A percentile compares a stretch with the other conserved stretches of the same genome.
Evolutionary conservation across 805 yeast genomes (phyloP).

Genomic region (Candida golubevii): DNA sequence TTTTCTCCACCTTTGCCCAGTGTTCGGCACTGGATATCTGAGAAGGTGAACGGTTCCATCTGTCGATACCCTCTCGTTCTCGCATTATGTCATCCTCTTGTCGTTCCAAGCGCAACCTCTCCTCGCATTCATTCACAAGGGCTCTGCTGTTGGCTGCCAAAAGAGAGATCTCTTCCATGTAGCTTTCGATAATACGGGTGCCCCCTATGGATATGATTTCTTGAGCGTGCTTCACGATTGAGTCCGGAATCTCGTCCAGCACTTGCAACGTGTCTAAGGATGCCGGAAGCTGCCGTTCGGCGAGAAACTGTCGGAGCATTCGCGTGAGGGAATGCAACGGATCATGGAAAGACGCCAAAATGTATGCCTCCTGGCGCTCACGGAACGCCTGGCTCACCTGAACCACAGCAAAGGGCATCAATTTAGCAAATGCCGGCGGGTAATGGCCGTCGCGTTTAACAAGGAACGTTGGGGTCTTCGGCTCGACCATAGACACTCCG

Average conservation of each 20-base stretch:
- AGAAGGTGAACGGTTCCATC: conserved; percentile 54
- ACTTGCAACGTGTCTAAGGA: conserved; percentile 56
- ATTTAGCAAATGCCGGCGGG: conserved; percentile 3
- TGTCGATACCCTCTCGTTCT: conserved; percentile 45
- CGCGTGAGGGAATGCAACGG: conserved; percentile 49
- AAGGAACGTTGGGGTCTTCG: conserved; percentile 27
- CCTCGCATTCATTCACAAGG: conserved; percentile 43
- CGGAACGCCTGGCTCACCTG: conserved; percentile 64
- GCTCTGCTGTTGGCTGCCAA: conserved; percentile 38
- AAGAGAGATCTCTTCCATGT: conserved; percentile 43
- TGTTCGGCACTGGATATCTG: conserved; percentile 39
- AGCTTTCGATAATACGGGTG: conserved; percentile 32
- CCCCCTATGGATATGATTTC: conserved; percentile 56
- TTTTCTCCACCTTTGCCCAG: conserved; percentile 36
- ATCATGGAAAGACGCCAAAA: conserved; percentile 38
- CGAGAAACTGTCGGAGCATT: conserved; percentile 40
- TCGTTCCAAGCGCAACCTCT: conserved; percentile 45
- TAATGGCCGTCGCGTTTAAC: conserved; percentile 17
- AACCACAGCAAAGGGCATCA: conserved; percentile 59
- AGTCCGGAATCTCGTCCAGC: conserved; percentile 55
- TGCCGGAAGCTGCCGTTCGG: conserved; percentile 54
- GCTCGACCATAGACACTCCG: conserved; percentile 55
- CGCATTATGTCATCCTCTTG: conserved; percentile 53
- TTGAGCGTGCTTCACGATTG: conserved; percentile 52
- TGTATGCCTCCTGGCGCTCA: conserved; percentile 57